Percentiles rank a stretch among this genome's conserved stretches.
Evolutionary conservation across 306 rosid genomes (phyloP).

Genomic region (Fragaria ananassa): DNA sequence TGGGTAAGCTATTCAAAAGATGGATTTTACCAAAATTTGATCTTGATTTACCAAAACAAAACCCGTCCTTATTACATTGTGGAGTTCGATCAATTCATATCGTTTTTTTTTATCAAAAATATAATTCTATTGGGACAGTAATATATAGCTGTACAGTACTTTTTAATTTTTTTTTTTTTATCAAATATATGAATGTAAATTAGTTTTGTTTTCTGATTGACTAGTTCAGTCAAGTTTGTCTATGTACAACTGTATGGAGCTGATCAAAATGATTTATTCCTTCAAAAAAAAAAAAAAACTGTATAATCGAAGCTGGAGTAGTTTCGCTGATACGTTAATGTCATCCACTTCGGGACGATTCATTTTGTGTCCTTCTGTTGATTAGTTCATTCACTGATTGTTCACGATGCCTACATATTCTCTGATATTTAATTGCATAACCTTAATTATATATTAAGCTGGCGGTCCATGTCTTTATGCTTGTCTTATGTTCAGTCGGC

Average conservation of each 20-base stretch:
- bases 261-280: too few relatives aligned
- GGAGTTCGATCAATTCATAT: not conserved
- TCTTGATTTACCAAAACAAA: not conserved
- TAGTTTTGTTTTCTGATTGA: not conserved
- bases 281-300: too few relatives aligned
- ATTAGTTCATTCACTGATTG: not conserved
- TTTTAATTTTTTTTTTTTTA: too few relatives aligned
- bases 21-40: not conserved
- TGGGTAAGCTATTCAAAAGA: not conserved
- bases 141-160: too few relatives aligned
- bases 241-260: too few relatives aligned
- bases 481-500: slow-evolving; percentile 5
- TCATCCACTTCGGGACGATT: too few relatives aligned
- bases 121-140: too few relatives aligned
- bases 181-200: too few relatives aligned
- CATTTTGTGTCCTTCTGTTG: not conserved
- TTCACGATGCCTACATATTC: not conserved
- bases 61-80: not conserved
- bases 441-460: not conserved
- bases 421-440: not conserved
- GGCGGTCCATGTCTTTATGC: not conserved
- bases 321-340: too few relatives aligned
- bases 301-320: too few relatives aligned
- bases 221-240: not conserved
- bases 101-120: too few relatives aligned